Evolutionary conservation across 1,139 yeast genomes (phyloP).

Genomic region (Magnusiomyces paraingens): DNA sequence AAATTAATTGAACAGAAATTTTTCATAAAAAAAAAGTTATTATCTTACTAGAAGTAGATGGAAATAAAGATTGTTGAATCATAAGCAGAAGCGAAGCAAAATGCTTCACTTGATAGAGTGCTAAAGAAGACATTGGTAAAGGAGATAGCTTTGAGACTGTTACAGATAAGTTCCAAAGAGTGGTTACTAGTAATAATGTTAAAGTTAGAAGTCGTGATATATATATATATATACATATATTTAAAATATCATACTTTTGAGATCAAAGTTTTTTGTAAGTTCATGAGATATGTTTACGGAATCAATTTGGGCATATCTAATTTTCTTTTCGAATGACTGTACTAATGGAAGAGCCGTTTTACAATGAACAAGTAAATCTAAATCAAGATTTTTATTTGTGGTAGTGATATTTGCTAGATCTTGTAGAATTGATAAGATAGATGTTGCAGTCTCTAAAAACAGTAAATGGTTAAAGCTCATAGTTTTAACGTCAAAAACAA

Average conservation of each 20-base stretch:
- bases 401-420: background rate
- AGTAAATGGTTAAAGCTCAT: background rate
- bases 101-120: conserved; percentile 10
- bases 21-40: background rate
- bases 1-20: background rate
- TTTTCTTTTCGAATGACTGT: conserved; percentile 14
- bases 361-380: conserved; percentile 11
- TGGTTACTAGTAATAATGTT: background rate
- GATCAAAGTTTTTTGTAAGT: background rate
- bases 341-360: conserved; percentile 15
- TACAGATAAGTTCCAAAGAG: conserved; percentile 5
- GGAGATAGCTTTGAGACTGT: background rate
- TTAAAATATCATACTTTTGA: background rate
- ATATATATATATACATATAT: background rate
- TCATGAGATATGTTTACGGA: background rate
- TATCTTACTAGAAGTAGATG: conserved; percentile 11
- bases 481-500: no score
- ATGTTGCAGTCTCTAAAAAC: background rate
- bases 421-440: background rate
- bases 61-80: conserved; percentile 13
- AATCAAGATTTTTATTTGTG: background rate
- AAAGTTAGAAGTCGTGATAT: background rate
- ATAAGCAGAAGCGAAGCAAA: conserved; percentile 11
- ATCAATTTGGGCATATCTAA: background rate
- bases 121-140: background rate